These are phyloP conservation scores for Coprinopsis cinerea DNA, from an alignment of 768 basidiomycete species.

Conservation along the genomic window DNA sequence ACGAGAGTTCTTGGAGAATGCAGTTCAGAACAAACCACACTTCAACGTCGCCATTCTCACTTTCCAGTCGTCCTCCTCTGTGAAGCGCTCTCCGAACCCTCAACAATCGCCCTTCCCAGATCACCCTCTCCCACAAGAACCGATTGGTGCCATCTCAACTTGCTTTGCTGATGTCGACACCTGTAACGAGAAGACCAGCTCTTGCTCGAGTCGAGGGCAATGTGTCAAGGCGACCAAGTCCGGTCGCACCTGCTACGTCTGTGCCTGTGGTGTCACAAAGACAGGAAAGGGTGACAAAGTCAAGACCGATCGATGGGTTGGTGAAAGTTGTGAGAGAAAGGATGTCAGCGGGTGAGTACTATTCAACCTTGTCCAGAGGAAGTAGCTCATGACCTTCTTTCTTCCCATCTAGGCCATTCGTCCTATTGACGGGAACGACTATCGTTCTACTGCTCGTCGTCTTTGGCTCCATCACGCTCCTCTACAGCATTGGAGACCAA, in stretches of 20 bases:
- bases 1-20: conserved; percentile 41
- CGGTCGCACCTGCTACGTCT: conserved; percentile 52
- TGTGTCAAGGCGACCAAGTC: conserved; percentile 58
- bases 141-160: conserved; percentile 52
- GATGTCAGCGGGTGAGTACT: conserved; percentile 81
- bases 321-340: conserved; percentile 68
- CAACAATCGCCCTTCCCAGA: conserved; percentile 40
- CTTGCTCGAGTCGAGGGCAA: conserved; percentile 66
- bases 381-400: conserved; percentile 16
- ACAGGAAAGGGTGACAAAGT: conserved; percentile 47
- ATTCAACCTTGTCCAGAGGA: too few relatives aligned
- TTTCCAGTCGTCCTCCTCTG: conserved; percentile 23
- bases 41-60: conserved; percentile 51
- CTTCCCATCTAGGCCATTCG: conserved; percentile 58
- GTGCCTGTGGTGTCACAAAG: conserved; percentile 41
- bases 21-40: conserved; percentile 27
- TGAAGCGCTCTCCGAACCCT: conserved; percentile 33
- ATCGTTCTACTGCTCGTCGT: conserved; percentile 60
- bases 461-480: conserved; percentile 59
- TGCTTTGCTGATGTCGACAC: conserved; percentile 52
- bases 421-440: conserved; percentile 64
- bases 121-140: conserved; percentile 39
- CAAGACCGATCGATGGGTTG: conserved; percentile 66
- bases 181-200: conserved; percentile 57
- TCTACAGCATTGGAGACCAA: conserved; percentile 55